A percentile compares a stretch with the other conserved stretches of the same genome.
Conservation (phyloP, 352 stramenopile species). For the Phytophthora constricta region DNA sequence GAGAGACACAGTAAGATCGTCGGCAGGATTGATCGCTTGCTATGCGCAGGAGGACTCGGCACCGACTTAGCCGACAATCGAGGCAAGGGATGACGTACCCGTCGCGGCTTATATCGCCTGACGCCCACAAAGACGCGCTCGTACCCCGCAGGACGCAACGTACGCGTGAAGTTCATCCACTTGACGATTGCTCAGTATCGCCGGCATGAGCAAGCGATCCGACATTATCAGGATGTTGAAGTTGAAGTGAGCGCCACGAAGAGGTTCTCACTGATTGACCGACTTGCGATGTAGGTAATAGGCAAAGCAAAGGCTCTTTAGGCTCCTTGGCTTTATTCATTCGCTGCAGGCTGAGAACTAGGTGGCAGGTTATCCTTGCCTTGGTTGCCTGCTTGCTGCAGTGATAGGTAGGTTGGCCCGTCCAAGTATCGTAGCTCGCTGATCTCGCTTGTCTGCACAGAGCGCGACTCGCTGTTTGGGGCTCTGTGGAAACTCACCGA, state of each 20-base stretch:
- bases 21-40: too few relatives aligned
- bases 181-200: neutral
- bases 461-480: constrained; percentile 16
- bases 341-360: too few relatives aligned
- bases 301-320: neutral
- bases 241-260: neutral
- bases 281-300: neutral
- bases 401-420: constrained; percentile 37
- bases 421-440: constrained; percentile 61
- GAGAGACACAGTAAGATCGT: too few relatives aligned
- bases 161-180: neutral
- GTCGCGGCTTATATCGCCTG: too few relatives aligned
- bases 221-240: neutral
- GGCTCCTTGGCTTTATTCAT: too few relatives aligned
- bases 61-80: too few relatives aligned
- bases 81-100: too few relatives aligned
- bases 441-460: constrained; percentile 41
- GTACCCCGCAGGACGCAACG: neutral
- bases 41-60: too few relatives aligned
- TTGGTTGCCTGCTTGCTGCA: constrained; percentile 19
- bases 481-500: constrained; percentile 20
- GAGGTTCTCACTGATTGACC: neutral
- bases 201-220: neutral
- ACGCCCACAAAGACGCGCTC: too few relatives aligned
- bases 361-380: neutral